Evolutionary conservation across 2,329 filamentous ascomycete genomes (phyloP), one percentile per base, ranked within the genome.

Genomic region (Metarhizium guizhouense): DNA sequence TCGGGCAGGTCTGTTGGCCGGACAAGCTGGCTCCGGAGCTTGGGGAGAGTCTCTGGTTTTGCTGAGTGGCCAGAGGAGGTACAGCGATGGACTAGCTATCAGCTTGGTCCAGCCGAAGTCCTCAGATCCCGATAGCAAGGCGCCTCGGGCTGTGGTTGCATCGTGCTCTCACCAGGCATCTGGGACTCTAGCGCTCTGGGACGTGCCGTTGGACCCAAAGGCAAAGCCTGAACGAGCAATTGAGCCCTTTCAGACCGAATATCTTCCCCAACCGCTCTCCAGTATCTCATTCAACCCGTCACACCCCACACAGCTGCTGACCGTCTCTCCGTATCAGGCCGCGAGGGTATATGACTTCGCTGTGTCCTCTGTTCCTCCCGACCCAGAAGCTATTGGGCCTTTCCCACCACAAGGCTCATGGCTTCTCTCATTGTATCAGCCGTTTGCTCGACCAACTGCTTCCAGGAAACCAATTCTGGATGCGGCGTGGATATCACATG

Each of bases 261-360:
- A 76, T 59, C 69, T 86, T 4, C 73, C 81, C 0, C 74, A 72
- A 10, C 79, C 82, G 1, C 74, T 85, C 1, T 74, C 72, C 16
- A 73, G 74, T 55, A 77, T 86, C 55, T 76, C 80, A 0, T 86
- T 86, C 67, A 86, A 85, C 64, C 78, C 83, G 0, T 77, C 76
- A 14, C 75, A 82, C 59, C 71, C 76, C 1, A 81, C 78, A 3
- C 82, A 85, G 61, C 74, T 86, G 1, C 73, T 86, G 4, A 73
- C 78, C 8, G 76, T 84, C 25, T 76, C 81, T 32, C 73, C 79
- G 0, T 70, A 77, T 3, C 77, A 83, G 14, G 80, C 79, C 7
- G 79, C 82, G 25, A 76, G 83, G 42, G 76, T 86, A 57, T 86
- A 85, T 65, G 82, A 86, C 65, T 85, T 81, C 61, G 76, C 77